Conservation (phyloP, 2,329 filamentous ascomycete genomes). For the Xylaria sp. region DNA sequence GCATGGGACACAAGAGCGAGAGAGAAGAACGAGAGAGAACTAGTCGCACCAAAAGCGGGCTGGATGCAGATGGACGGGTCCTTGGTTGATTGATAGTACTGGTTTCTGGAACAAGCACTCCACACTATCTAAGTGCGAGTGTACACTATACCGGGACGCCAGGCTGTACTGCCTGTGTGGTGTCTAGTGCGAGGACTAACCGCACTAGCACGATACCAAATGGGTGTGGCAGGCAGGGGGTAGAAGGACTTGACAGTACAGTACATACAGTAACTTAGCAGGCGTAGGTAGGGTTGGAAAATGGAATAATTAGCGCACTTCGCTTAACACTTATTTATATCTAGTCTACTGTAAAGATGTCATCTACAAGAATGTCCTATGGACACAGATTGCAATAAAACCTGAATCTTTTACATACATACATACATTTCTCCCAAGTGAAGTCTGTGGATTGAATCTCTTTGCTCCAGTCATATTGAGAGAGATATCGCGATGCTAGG, state of each 20-base stretch:
- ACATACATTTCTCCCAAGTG: too few species aligned
- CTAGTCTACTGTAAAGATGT: not conserved
- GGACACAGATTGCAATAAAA: too few species aligned
- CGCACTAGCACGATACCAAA: not conserved
- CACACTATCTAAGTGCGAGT: constrained; percentile 2
- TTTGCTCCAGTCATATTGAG: not conserved
- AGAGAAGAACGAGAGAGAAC: constrained; percentile 18
- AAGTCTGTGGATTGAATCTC: not conserved
- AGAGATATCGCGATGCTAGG: not conserved
- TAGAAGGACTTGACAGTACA: constrained; percentile 3
- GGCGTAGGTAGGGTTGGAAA: not conserved
- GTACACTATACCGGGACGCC: not conserved
- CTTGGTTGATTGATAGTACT: constrained; percentile 33
- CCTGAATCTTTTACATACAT: too few species aligned
- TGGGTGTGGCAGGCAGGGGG: constrained; percentile 19
- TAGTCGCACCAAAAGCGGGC: constrained; percentile 37
- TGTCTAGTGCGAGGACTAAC: not conserved
- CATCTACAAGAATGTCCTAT: not conserved
- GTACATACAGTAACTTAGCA: constrained; percentile 4
- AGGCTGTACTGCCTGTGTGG: constrained; percentile 1
- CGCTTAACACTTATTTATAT: constrained; percentile 13
- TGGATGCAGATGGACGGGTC: constrained; percentile 29
- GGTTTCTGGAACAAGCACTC: constrained; percentile 37
- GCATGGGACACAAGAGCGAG: constrained; percentile 22
- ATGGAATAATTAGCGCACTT: constrained; percentile 33